A percentile compares a stretch with the other conserved stretches of the same genome.
phyloP scores from a whole-genome alignment of 331 rosid species.

The Acacia concinna region DNA sequence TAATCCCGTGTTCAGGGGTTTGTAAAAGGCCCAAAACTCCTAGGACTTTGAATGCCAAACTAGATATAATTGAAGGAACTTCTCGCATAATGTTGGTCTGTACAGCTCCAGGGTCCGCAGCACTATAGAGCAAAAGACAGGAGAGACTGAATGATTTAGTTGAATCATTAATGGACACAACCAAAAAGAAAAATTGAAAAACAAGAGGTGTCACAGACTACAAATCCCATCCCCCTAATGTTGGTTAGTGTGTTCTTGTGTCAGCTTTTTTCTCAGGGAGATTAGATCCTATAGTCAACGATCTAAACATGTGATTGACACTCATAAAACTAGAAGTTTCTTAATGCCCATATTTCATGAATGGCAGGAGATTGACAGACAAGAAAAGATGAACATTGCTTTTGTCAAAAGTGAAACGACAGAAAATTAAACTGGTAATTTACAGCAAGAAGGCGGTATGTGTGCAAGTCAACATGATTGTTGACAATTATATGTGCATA shows the following conservation, averaged over 20 bases:
- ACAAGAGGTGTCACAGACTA: conserved; percentile 11
- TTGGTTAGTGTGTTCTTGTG: neutral
- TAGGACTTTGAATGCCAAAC: conserved; percentile 45
- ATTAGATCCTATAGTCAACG: conserved; percentile 24
- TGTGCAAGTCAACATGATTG: conserved; percentile 10
- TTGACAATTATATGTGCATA: conserved; percentile 20
- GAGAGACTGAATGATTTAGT: conserved; percentile 16
- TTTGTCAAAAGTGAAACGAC: conserved; percentile 4
- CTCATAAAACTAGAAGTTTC: conserved; percentile 1
- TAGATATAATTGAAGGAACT: conserved; percentile 61
- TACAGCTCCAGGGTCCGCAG: conserved; percentile 82
- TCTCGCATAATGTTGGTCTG: conserved; percentile 79
- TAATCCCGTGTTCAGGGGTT: conserved; percentile 59
- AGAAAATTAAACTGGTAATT: neutral
- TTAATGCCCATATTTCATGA: conserved; percentile 1
- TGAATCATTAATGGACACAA: conserved; percentile 9
- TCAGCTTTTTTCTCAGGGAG: conserved; percentile 13
- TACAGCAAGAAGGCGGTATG: neutral
- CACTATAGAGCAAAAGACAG: conserved; percentile 47
- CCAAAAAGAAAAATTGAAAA: conserved; percentile 10
- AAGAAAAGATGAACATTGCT: neutral
- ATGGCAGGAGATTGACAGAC: conserved; percentile 17
- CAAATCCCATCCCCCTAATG: neutral
- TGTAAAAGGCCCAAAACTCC: conserved; percentile 54
- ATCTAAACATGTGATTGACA: conserved; percentile 8